A percentile compares a stretch with the other conserved stretches of the same genome.
phyloP scores from a whole-genome alignment of 768 basidiomycete genomes.

The Serendipita sp. region DNA sequence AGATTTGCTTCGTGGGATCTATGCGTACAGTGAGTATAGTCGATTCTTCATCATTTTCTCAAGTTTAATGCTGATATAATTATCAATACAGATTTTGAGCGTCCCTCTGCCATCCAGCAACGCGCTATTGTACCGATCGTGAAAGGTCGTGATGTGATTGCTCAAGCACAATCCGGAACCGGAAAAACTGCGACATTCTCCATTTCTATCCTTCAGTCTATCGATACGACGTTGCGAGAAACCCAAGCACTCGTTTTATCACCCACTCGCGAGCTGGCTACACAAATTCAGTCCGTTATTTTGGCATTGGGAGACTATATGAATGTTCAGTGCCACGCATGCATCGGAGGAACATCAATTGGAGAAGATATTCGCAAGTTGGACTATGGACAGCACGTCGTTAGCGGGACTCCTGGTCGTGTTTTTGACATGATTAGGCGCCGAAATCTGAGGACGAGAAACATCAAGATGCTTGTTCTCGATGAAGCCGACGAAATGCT shows the following conservation, averaged over 20 bases:
- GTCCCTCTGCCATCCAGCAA: conserved; percentile 96
- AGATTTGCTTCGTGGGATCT: conserved; percentile 89
- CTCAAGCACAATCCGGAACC: conserved; percentile 96
- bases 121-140: conserved; percentile 93
- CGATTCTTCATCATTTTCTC: conserved; percentile 6
- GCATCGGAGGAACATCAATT: conserved; percentile 93
- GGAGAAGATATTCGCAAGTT: conserved; percentile 96
- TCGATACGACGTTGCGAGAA: conserved; percentile 87
- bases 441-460: conserved; percentile 78
- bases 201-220: conserved; percentile 93
- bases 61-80: not conserved
- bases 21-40: conserved; percentile 70
- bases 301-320: conserved; percentile 96
- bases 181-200: conserved; percentile 99
- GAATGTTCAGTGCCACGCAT: conserved; percentile 98
- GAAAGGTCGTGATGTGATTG: conserved; percentile 93
- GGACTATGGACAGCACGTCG: conserved; percentile 93
- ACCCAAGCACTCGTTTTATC: conserved; percentile 93
- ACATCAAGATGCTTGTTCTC: conserved; percentile 94
- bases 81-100: conserved; percentile 70
- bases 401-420: conserved; percentile 92
- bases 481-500: conserved; percentile 94
- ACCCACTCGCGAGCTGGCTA: conserved; percentile 95
- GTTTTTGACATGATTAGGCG: conserved; percentile 99
- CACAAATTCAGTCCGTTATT: conserved; percentile 96